Percentiles rank a stretch among this genome's conserved stretches.
phyloP scores from a whole-genome alignment of 75 land plant species.

The Larix kaempferi region DNA sequence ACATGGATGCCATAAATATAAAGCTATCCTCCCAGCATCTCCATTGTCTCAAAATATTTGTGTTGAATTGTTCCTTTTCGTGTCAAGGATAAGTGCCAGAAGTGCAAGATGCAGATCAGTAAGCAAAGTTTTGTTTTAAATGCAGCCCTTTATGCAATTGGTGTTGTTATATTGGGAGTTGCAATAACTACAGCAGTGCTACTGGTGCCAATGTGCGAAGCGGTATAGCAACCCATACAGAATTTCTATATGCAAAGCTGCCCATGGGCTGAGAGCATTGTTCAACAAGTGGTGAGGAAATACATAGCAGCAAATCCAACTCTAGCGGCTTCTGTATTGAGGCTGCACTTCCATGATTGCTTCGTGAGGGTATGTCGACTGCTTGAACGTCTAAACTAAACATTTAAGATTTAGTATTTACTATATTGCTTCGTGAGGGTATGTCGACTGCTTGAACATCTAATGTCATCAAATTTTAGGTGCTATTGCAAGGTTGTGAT shows the following conservation, averaged over 20 bases:
- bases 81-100: too few relatives aligned
- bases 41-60: too few relatives aligned
- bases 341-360: slow-evolving; percentile 46
- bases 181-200: neutral
- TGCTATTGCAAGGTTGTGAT: slow-evolving; percentile 51
- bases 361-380: slow-evolving; percentile 36
- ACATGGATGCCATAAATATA: too few relatives aligned
- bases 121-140: too few relatives aligned
- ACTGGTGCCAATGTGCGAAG: neutral
- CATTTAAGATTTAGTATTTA: neutral
- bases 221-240: neutral
- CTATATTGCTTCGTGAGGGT: neutral
- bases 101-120: too few relatives aligned
- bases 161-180: too few relatives aligned
- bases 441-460: too few relatives aligned
- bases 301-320: slow-evolving; percentile 12
- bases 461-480: neutral
- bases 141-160: too few relatives aligned
- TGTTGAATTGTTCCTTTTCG: too few relatives aligned
- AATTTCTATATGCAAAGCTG: slow-evolving; percentile 43
- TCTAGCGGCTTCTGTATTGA: slow-evolving; percentile 32
- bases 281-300: slow-evolving; percentile 22
- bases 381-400: neutral
- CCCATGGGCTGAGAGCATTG: slow-evolving; percentile 27
- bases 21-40: too few relatives aligned